Evolutionary conservation across 495 filamentous ascomycete genomes (phyloP).

Genomic region (Aspergillus incahuasiensis): DNA sequence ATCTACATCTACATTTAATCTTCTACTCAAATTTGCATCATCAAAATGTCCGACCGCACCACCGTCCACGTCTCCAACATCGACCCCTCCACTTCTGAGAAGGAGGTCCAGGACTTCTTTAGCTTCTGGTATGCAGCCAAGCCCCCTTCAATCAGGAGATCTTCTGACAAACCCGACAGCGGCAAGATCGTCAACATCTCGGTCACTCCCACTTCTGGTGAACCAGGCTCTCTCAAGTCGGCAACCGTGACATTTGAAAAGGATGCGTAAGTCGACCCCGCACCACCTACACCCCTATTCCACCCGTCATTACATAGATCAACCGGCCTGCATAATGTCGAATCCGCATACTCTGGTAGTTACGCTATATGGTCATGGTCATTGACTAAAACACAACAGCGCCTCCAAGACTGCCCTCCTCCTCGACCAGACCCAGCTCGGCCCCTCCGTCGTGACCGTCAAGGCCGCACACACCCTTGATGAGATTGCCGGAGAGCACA

Average conservation of each 20-base stretch:
- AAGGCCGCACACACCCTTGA: slow-evolving; percentile 59
- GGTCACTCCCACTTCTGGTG: slow-evolving; percentile 60
- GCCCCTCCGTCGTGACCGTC: slow-evolving; percentile 74
- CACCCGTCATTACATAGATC: too few relatives aligned
- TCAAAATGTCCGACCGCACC: slow-evolving; percentile 43
- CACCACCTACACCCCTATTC: slow-evolving; percentile 14
- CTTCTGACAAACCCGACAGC: slow-evolving; percentile 43
- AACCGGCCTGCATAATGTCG: too few relatives aligned
- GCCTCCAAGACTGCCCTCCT: slow-evolving; percentile 95
- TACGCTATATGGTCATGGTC: too few relatives aligned
- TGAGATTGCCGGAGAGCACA: slow-evolving; percentile 53
- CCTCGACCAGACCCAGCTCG: slow-evolving; percentile 91
- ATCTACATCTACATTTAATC: neutral
- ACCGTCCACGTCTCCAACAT: slow-evolving; percentile 73
- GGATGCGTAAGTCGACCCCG: slow-evolving; percentile 58
- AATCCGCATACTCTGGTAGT: too few relatives aligned
- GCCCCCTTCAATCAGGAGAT: neutral
- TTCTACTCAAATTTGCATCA: neutral
- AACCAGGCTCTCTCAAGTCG: slow-evolving; percentile 59
- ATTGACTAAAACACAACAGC: slow-evolving; percentile 20
- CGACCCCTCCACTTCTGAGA: slow-evolving; percentile 69
- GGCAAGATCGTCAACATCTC: slow-evolving; percentile 85
- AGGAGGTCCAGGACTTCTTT: slow-evolving; percentile 95
- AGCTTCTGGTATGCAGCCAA: slow-evolving; percentile 77
- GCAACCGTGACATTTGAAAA: slow-evolving; percentile 95